Conservation (phyloP, 23 red algal species). For the Cyanidiococcus yangmingshanensis region DNA sequence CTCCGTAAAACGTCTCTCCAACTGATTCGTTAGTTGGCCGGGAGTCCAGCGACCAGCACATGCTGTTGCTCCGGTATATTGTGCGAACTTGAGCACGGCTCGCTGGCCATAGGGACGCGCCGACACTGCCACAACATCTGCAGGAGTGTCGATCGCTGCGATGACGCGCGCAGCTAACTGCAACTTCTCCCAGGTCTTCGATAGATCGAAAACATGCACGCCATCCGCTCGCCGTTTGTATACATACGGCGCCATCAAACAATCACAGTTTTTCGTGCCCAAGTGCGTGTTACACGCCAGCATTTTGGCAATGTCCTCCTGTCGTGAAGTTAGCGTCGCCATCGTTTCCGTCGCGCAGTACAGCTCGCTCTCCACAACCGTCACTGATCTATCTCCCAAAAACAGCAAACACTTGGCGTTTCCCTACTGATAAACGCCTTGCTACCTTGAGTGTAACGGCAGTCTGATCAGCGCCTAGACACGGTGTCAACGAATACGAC, state of each 20-base stretch:
- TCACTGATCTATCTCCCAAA: too few species aligned
- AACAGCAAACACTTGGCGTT: too few species aligned
- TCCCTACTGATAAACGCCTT: too few species aligned
- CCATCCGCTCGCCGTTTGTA: slow-evolving; percentile 76
- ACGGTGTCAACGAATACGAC: too few species aligned
- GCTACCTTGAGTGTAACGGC: too few species aligned
- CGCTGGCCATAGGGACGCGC: slow-evolving; percentile 92
- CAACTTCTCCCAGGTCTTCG: slow-evolving; percentile 89
- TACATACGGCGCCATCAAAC: slow-evolving; percentile 94
- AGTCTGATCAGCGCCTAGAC: too few species aligned
- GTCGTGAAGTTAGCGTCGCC: slow-evolving; percentile 18
- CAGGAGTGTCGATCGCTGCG: slow-evolving; percentile 77
- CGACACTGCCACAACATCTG: slow-evolving; percentile 87
- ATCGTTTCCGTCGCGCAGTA: too few species aligned
- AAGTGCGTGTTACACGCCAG: slow-evolving; percentile 89
- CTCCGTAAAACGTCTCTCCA: slow-evolving; percentile 77
- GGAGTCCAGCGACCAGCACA: slow-evolving; percentile 97
- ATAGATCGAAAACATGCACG: slow-evolving; percentile 88
- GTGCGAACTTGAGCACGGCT: slow-evolving; percentile 95
- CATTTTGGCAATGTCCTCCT: slow-evolving; percentile 98
- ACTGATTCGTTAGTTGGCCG: slow-evolving; percentile 98
- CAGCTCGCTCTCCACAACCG: too few species aligned
- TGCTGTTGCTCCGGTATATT: slow-evolving; percentile 71
- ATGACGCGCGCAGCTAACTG: slow-evolving; percentile 92
- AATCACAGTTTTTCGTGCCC: slow-evolving; percentile 99